Percentiles rank a stretch among this genome's conserved stretches.
Evolutionary conservation across 2,329 filamentous ascomycete genomes (phyloP).

Genomic region (Pseudogymnoascus sp.): DNA sequence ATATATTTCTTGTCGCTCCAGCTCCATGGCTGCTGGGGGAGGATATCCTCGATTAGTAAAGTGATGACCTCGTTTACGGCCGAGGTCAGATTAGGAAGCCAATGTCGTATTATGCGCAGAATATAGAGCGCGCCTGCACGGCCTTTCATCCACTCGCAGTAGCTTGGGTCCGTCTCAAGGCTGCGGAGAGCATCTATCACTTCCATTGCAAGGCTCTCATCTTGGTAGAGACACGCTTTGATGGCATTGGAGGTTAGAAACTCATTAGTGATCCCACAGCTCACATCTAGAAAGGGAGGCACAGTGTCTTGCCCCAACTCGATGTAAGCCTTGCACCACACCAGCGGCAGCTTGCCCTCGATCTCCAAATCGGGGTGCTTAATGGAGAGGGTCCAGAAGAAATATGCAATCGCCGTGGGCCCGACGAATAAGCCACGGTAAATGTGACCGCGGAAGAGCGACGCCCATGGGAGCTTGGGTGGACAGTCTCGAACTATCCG

Average conservation of each 20-base stretch:
- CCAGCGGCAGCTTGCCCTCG: constrained; percentile 1
- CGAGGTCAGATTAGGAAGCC: constrained; percentile 39
- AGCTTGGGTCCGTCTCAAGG: neutral
- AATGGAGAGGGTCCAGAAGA: constrained; percentile 42
- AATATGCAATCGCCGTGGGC: constrained; percentile 46
- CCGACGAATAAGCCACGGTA: constrained; percentile 41
- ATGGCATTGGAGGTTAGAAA: constrained; percentile 12
- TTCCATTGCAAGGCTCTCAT: neutral
- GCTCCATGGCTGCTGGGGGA: constrained; percentile 48
- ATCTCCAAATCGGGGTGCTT: constrained; percentile 37
- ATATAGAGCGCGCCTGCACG: constrained; percentile 61
- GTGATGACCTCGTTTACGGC: constrained; percentile 46
- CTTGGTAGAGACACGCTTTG: constrained; percentile 11
- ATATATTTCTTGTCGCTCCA: constrained; percentile 56
- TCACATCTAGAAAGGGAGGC: neutral
- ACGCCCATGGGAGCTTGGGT: constrained; percentile 10
- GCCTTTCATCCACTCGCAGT: constrained; percentile 36
- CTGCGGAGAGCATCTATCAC: constrained; percentile 8
- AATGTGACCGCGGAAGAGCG: neutral
- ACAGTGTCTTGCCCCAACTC: constrained; percentile 8
- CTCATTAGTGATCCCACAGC: constrained; percentile 12
- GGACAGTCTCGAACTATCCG: constrained; percentile 7
- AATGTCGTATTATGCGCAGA: constrained; percentile 40
- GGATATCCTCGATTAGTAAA: constrained; percentile 50
- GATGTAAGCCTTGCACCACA: constrained; percentile 14